A percentile compares a stretch with the other conserved stretches of the same genome.
These are phyloP conservation scores for Hippophae tibetana DNA, from an alignment of 306 rosid species.

Conservation along the genomic window DNA sequence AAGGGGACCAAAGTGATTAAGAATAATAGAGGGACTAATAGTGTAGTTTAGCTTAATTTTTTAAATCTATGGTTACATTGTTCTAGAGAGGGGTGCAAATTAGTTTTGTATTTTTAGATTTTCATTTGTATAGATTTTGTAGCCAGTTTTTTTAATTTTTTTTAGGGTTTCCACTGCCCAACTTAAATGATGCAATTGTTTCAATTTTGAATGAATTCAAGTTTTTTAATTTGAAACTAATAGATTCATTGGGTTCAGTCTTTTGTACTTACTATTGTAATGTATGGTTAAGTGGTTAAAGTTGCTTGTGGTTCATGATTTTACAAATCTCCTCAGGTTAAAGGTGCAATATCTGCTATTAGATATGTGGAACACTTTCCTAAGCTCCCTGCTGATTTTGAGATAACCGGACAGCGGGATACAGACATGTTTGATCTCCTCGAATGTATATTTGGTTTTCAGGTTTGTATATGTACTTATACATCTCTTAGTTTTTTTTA, in stretches of 20 bases:
- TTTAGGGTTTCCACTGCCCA: no score
- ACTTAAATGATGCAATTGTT: no score
- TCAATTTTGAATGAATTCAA: no score
- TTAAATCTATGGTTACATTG: no score
- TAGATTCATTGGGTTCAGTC: constrained; percentile 8
- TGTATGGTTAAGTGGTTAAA: not conserved
- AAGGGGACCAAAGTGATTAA: no score
- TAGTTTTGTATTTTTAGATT: no score
- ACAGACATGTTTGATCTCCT: constrained; percentile 89
- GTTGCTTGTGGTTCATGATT: constrained; percentile 16
- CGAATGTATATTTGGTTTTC: constrained; percentile 85
- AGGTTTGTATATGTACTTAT: constrained; percentile 44
- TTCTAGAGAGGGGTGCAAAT: no score
- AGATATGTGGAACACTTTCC: constrained; percentile 71
- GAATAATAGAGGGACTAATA: no score
- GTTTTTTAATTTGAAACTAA: not conserved
- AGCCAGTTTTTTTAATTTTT: no score
- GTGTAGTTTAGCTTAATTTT: no score
- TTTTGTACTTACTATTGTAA: not conserved
- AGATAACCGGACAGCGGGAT: constrained; percentile 60
- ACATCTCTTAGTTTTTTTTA: constrained; percentile 5
- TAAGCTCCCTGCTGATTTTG: constrained; percentile 61
- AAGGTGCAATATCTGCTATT: constrained; percentile 72
- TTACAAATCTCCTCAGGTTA: constrained; percentile 51
- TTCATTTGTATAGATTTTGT: no score